Base-by-base conservation (phyloP, 768 basidiomycete genomes). In the Lentinula sp. region DNA sequence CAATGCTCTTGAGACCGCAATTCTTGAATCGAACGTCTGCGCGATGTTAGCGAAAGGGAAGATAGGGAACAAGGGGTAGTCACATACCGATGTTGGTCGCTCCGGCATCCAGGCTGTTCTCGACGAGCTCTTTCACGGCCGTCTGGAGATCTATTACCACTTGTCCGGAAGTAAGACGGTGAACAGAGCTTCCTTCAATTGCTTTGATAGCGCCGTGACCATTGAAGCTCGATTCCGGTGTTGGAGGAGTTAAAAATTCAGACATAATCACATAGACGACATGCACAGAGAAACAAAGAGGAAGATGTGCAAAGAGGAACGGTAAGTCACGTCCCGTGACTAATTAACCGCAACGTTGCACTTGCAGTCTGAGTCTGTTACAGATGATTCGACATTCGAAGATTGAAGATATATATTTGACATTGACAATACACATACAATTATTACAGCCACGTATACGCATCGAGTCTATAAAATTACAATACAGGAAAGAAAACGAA, bases 81-180 rank as follows among this genome's bases (percentile, higher is more conserved):
- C 12, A 23, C 37, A 23, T 49, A 91, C 96, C 95, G 45, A 99
- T 84, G 65, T 75, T 85, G 0, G 90, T 94, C 0, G 95, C 92
- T 0, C 90, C 90, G 1, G 97, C 95, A 71, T 99, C 97, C 33
- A 98, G 76, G 61, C 93, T 91, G 71, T 99, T 99, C 74, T 99
- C 97, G 2, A 99, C 84, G 8, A 98, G 84, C 72, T 99, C 97
- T 71, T 98, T 99, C 61, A 98, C 87, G 1, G 94, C 93, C 0
- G 90, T 91, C 70, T 95, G 93, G 0, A 98, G 82, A 70, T 97
- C 94, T 32, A 95, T 80, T 0, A 98, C 90, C 50, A 98, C 96
- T 71, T 98, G 97, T 1, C 96, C 96, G 2, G 93, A 93, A 0
- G 95, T 91, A 58, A 99, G 91, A 58, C 84, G 80, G 71, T 98